Percentiles rank a stretch among this genome's conserved stretches.
Evolutionary conservation across 345 rosid species (phyloP).

Genomic region (Anacardium occidentale): DNA sequence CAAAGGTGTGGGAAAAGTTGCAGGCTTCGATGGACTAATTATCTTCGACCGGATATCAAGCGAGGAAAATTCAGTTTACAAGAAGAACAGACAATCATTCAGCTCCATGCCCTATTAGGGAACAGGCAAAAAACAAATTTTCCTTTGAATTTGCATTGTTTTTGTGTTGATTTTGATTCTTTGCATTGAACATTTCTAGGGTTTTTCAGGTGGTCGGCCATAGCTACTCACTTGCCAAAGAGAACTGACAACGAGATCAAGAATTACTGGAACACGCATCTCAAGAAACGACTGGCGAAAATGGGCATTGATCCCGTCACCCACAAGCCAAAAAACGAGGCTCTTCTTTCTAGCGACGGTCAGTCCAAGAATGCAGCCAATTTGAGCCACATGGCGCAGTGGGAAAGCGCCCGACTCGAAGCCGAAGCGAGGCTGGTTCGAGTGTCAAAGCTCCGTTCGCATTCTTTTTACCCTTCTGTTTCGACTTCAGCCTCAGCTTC

Average conservation of each 20-base stretch:
- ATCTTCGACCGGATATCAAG: conserved; percentile 87
- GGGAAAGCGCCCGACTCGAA: conserved; percentile 93
- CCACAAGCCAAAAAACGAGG: conserved; percentile 67
- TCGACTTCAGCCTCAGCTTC: conserved; percentile 14
- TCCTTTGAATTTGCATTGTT: not conserved
- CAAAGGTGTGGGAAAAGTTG: conserved; percentile 95
- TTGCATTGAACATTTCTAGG: conserved; percentile 1
- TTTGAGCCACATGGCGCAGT: conserved; percentile 89
- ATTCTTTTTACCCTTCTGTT: conserved; percentile 37
- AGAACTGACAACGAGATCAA: conserved; percentile 81
- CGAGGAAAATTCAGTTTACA: conserved; percentile 88
- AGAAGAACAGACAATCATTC: conserved; percentile 94
- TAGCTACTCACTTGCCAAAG: conserved; percentile 74
- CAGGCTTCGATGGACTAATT: conserved; percentile 95
- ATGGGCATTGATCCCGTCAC: conserved; percentile 87
- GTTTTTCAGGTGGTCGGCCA: conserved; percentile 68
- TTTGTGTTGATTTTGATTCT: not conserved
- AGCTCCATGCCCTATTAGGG: conserved; percentile 92
- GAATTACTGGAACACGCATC: conserved; percentile 78
- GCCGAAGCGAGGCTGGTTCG: conserved; percentile 82
- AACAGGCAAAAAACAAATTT: conserved; percentile 51
- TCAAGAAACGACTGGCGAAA: conserved; percentile 61
- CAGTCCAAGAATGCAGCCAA: conserved; percentile 64
- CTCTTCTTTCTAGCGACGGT: conserved; percentile 48
- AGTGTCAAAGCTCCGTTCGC: conserved; percentile 75